Conservation (phyloP, 768 basidiomycete species). For the Saitozyma podzolica region DNA sequence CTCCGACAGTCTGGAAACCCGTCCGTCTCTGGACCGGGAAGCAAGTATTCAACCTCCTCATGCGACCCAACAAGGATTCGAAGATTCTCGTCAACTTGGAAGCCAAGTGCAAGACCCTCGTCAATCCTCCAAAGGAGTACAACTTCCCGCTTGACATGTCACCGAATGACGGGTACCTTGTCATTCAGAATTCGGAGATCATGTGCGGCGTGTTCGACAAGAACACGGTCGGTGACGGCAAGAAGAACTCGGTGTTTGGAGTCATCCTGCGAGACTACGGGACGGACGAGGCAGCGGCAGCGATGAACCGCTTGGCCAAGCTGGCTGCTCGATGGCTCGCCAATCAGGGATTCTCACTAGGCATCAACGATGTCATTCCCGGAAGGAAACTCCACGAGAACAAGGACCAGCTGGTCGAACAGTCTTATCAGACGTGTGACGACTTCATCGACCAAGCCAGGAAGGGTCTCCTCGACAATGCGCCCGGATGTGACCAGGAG, state of each 20-base stretch:
- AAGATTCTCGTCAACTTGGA: slow-evolving; percentile 91
- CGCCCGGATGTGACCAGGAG: slow-evolving; percentile 95
- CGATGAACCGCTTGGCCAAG: slow-evolving; percentile 96
- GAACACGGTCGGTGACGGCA: slow-evolving; percentile 93
- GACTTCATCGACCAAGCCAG: slow-evolving; percentile 85
- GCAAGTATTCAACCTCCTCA: slow-evolving; percentile 95
- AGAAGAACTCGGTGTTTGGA: slow-evolving; percentile 99
- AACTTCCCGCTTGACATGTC: slow-evolving; percentile 74
- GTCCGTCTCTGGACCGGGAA: slow-evolving; percentile 95
- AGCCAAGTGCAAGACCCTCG: slow-evolving; percentile 80
- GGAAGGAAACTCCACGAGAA: slow-evolving; percentile 74
- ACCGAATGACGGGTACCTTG: slow-evolving; percentile 96
- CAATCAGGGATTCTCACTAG: slow-evolving; percentile 94
- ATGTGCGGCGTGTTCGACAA: slow-evolving; percentile 99
- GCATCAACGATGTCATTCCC: slow-evolving; percentile 98
- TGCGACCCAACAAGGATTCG: slow-evolving; percentile 84
- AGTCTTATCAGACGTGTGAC: slow-evolving; percentile 83
- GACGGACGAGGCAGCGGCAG: slow-evolving; percentile 84
- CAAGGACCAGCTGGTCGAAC: slow-evolving; percentile 82
- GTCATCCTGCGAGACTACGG: slow-evolving; percentile 97
- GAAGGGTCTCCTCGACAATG: slow-evolving; percentile 88
- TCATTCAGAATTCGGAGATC: slow-evolving; percentile 94
- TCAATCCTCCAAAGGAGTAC: slow-evolving; percentile 45
- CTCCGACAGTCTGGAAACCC: slow-evolving; percentile 92
- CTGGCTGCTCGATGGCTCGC: slow-evolving; percentile 92